Conservation (phyloP, 495 filamentous ascomycete species). For the Clavariopsis aquatica region DNA sequence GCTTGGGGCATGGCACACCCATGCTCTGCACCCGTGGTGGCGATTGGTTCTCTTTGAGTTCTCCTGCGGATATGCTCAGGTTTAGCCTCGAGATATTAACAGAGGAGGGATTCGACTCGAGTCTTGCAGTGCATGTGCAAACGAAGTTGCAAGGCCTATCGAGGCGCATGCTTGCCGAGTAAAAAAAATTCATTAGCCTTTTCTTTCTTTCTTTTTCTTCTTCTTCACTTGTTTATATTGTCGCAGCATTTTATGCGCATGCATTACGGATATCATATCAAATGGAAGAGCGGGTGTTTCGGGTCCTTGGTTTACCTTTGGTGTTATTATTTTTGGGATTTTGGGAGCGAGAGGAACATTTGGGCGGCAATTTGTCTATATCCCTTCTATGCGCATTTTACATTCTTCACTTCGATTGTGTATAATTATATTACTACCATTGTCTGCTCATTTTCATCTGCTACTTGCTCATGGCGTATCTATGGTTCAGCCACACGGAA, state of each 20-base stretch:
- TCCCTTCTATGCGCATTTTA: neutral
- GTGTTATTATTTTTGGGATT: too few species aligned
- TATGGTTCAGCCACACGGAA: neutral
- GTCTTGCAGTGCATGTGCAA: slow-evolving; percentile 51
- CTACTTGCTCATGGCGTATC: neutral
- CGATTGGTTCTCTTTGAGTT: slow-evolving; percentile 5
- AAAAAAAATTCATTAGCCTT: neutral
- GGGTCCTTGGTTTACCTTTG: neutral
- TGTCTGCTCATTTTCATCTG: neutral
- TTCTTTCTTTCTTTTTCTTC: neutral
- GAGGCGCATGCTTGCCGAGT: slow-evolving; percentile 3
- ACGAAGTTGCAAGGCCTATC: slow-evolving; percentile 28
- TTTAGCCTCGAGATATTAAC: slow-evolving; percentile 50
- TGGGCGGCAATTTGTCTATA: neutral
- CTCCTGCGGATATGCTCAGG: slow-evolving; percentile 47
- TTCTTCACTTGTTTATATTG: neutral
- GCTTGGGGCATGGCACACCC: slow-evolving; percentile 40
- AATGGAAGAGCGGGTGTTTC: neutral
- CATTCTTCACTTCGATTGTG: neutral
- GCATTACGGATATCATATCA: neutral
- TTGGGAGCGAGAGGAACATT: neutral
- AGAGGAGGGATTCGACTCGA: slow-evolving; percentile 47
- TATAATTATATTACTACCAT: neutral
- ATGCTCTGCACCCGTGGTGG: slow-evolving; percentile 39
- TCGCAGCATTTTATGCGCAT: neutral